Percentiles rank a stretch among this genome's conserved stretches.
These are phyloP conservation scores for Neoboletus brunneissimus DNA, from an alignment of 768 basidiomycete genomes.

Conservation along the genomic window DNA sequence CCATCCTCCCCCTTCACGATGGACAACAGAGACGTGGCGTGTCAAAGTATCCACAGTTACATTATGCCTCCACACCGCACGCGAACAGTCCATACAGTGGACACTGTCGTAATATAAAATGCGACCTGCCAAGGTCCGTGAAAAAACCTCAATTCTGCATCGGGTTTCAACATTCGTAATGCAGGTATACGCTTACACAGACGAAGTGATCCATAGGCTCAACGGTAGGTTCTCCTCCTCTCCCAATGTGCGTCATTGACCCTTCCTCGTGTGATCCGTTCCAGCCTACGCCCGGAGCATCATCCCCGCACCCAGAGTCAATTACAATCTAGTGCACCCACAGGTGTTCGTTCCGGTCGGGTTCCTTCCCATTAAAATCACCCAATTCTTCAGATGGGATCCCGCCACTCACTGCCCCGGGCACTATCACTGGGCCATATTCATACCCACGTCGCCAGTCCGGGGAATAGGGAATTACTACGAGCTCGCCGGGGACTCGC, in stretches of 20 bases:
- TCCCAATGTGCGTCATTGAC: background rate
- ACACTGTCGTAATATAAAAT: background rate
- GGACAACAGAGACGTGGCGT: background rate
- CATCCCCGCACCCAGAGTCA: background rate
- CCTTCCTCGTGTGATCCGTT: too few species aligned
- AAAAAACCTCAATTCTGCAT: background rate
- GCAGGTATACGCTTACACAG: constrained; percentile 3
- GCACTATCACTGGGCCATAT: constrained; percentile 9
- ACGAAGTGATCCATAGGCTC: constrained; percentile 1
- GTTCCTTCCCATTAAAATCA: constrained; percentile 5
- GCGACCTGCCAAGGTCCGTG: background rate
- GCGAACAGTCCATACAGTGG: background rate
- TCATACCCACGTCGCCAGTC: constrained; percentile 8
- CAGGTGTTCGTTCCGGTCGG: background rate
- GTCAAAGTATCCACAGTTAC: background rate
- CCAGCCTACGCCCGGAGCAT: constrained; percentile 1
- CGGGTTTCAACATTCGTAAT: background rate
- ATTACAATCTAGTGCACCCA: background rate
- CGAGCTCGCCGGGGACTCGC: background rate
- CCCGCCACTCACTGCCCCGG: background rate
- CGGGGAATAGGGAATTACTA: constrained; percentile 5
- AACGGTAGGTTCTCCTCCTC: background rate
- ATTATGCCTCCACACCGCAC: background rate
- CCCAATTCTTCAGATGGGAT: background rate
- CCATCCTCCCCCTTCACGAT: background rate